These are phyloP conservation scores for Agaricus blazei DNA, from an alignment of 768 basidiomycete species.

Conservation along the genomic window DNA sequence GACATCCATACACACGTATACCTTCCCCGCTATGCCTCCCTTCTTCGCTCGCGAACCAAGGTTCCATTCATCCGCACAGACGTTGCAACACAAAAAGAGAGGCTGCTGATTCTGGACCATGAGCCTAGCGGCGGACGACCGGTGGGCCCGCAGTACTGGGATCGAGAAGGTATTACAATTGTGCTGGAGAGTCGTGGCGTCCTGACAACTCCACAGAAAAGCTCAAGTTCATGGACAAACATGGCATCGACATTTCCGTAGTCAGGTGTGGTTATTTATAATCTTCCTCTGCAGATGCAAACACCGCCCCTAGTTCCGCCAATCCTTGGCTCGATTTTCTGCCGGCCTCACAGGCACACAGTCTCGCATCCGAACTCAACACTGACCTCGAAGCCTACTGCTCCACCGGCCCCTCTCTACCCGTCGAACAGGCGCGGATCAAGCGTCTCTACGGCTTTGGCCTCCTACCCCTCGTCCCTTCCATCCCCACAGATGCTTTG, in stretches of 20 bases:
- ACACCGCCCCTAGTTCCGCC: constrained; percentile 49
- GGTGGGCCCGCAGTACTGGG: constrained; percentile 83
- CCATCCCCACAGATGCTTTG: constrained; percentile 47
- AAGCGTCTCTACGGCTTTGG: constrained; percentile 82
- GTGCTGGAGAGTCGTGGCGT: not conserved
- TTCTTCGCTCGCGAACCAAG: constrained; percentile 57
- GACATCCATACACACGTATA: constrained; percentile 89
- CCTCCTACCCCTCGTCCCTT: constrained; percentile 75
- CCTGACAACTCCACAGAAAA: constrained; percentile 40
- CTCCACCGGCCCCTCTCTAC: constrained; percentile 48
- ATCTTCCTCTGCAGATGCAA: too few species aligned
- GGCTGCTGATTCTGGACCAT: constrained; percentile 72
- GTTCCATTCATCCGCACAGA: constrained; percentile 64
- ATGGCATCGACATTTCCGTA: constrained; percentile 74
- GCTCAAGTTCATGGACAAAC: constrained; percentile 79
- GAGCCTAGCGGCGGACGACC: constrained; percentile 79
- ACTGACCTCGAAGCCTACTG: constrained; percentile 77
- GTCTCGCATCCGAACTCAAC: constrained; percentile 69
- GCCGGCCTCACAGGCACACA: constrained; percentile 56
- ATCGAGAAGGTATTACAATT: constrained; percentile 29
- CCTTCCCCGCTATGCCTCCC: constrained; percentile 68
- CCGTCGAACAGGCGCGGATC: constrained; percentile 27
- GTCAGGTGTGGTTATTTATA: constrained; percentile 47
- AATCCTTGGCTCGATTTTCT: constrained; percentile 94
- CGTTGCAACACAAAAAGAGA: constrained; percentile 44